Evolutionary conservation across 768 basidiomycete genomes (phyloP).

Genomic region (Tylopilus vinaceipallidus): DNA sequence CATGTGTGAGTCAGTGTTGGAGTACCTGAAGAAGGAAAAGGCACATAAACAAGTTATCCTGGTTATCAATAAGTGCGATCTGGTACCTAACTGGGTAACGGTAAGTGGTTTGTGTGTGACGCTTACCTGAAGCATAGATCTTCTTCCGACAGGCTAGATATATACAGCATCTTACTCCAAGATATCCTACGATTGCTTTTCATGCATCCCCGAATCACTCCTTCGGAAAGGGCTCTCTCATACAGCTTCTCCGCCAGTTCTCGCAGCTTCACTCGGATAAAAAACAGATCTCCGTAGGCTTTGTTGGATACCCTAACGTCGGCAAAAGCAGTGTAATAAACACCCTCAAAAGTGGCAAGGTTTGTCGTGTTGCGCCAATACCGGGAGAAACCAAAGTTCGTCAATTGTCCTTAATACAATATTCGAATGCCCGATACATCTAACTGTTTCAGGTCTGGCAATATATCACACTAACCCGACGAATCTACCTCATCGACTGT

Average conservation of each 20-base stretch:
- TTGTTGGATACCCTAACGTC: slow-evolving; percentile 98
- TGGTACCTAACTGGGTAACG: slow-evolving; percentile 98
- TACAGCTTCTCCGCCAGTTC: slow-evolving; percentile 95
- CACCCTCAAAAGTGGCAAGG: slow-evolving; percentile 96
- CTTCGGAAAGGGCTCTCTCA: slow-evolving; percentile 97
- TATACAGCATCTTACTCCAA: slow-evolving; percentile 91
- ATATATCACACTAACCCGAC: slow-evolving; percentile 94
- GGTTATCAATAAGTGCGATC: slow-evolving; percentile 96
- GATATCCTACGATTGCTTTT: slow-evolving; percentile 96
- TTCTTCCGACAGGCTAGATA: slow-evolving; percentile 71
- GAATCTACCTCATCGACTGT: slow-evolving; percentile 99
- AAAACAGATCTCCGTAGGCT: slow-evolving; percentile 98
- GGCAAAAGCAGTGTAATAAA: slow-evolving; percentile 98
- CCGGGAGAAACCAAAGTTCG: slow-evolving; percentile 92
- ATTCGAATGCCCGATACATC: background rate
- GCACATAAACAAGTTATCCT: slow-evolving; percentile 96
- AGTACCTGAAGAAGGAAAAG: slow-evolving; percentile 94
- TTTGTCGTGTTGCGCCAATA: slow-evolving; percentile 93
- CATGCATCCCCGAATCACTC: slow-evolving; percentile 99
- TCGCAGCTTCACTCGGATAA: slow-evolving; percentile 97
- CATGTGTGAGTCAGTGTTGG: slow-evolving; percentile 89
- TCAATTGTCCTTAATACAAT: background rate
- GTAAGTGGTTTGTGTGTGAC: slow-evolving; percentile 46
- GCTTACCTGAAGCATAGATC: background rate
- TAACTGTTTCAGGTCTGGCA: slow-evolving; percentile 76